Base-by-base conservation (phyloP, 768 basidiomycete species). In the Calocybe indica region DNA sequence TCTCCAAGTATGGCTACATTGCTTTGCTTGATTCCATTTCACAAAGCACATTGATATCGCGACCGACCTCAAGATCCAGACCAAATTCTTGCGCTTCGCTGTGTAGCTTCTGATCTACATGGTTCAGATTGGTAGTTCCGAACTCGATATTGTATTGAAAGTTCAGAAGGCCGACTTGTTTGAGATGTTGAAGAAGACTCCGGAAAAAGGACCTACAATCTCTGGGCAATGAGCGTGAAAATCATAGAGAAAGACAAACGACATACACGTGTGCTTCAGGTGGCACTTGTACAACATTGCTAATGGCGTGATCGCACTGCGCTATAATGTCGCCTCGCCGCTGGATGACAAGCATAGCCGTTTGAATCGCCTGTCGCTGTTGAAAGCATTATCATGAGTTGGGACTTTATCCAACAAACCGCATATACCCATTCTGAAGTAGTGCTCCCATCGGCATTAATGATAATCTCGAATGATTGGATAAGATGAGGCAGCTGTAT, bases 1-100 rank as follows among this genome's bases (percentile, higher is more conserved):
- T 71, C 39, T 83, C 78, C 1, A 89, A 58, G 56, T 80, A 83
- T 5, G 68, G 43, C 82, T 82, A 52, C 36, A 11, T 37, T 37
- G 36, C 11, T 37, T 14, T 11, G 36, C 11, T 14, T 14, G 4
- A 37, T 22, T 22, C 22, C 22, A 22, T 22, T 2, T 22, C 5
- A 4, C 4, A 14, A 12, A 41, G 7, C 10, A 22, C 22, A 22
- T 22, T 22, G 1, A 41, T 15, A 32, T 5, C 6, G 28, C 42
- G 28, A 49, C 68, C 59, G 48, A 85, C 88, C 58, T 78, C 75
- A 5, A 87, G 62, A 31, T 84, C 80, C 15, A 68, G 54, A n/a
- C 78, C 75, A 47, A 67, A 66, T 50, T 87, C 86, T 41, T 77
- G 74, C 5, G 82, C 77, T 56, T 89, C 87, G 1, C 77, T 75